phyloP scores from a whole-genome alignment of 2,329 filamentous ascomycete species.

The Geosmithia morbida region DNA sequence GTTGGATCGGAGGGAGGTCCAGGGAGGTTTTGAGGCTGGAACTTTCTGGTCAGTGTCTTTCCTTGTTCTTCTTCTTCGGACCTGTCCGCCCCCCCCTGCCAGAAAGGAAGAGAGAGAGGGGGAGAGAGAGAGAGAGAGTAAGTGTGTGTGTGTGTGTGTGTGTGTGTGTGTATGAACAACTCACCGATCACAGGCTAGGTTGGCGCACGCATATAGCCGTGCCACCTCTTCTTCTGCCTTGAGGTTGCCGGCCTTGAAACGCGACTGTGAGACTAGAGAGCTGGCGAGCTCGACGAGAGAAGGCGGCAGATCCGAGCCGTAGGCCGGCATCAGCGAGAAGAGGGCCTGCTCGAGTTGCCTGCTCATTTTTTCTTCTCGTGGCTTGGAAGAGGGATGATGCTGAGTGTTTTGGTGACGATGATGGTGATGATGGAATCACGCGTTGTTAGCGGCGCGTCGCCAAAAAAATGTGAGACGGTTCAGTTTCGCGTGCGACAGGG shows the following conservation, averaged over 20 bases:
- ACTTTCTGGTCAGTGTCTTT: neutral
- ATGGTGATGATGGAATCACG: neutral
- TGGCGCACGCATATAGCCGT: constrained; percentile 70
- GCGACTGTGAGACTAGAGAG: constrained; percentile 67
- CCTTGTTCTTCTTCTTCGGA: too few relatives aligned
- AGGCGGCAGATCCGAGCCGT: constrained; percentile 50
- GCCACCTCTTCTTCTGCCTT: constrained; percentile 81
- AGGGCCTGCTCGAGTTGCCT: constrained; percentile 60
- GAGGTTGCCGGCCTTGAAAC: constrained; percentile 59
- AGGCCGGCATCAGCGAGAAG: constrained; percentile 58
- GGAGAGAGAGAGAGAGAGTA: neutral
- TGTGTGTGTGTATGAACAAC: too few relatives aligned
- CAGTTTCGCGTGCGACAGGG: too few relatives aligned
- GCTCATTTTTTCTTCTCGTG: too few relatives aligned
- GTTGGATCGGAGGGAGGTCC: constrained; percentile 62
- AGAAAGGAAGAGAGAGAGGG: neutral
- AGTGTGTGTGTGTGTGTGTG: too few relatives aligned
- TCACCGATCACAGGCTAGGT: constrained; percentile 79
- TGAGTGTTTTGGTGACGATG: neutral
- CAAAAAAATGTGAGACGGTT: too few relatives aligned
- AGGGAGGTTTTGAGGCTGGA: constrained; percentile 60
- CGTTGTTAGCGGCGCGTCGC: too few relatives aligned
- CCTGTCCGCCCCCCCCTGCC: too few relatives aligned
- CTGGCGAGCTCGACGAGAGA: constrained; percentile 58
- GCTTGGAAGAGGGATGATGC: too few relatives aligned